Evolutionary conservation across 495 filamentous ascomycete genomes (phyloP), one percentile per base, ranked within the genome.

Genomic region (Cairneyella variabilis): DNA sequence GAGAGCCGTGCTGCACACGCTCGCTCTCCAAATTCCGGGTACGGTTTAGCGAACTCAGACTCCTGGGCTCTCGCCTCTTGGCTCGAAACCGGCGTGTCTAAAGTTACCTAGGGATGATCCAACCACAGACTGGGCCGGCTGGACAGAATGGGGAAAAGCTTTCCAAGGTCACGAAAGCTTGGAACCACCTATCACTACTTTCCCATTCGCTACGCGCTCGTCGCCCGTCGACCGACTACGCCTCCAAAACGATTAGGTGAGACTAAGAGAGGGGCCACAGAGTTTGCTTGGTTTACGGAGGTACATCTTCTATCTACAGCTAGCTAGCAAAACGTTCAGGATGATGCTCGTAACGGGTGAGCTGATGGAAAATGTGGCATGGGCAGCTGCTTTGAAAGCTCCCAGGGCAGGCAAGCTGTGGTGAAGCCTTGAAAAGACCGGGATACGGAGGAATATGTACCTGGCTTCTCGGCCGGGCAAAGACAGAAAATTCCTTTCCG

Each of bases 91-190:
- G 30, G 23, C 18, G 16, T 48, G 25, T 27, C 38, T 17, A 43
- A 52, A 16, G 17, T 42, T 20, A 30, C 43, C 27, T 18, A 55
- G n/a, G 52, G 52, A 40, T 30, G 11, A 48, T 40, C 43, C 52
- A 32, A 25, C 34, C 20, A 26, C 12, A 16, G 11, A 5, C 53
- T 34, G 22, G 41, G 25, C 1, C 49, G 14, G 16, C 55, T 53
- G 43, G 47, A 48, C 47, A 20, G 21, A 51, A 51, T 26, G 25
- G 32, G 47, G 54, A 30, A 57, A 56, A 57, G 54, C 25, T 16
- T 37, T 51, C 47, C 25, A 45, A 28, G n/a, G 16, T 51, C 25
- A 38, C 38, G 23, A 14, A 3, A 18, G n/a, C 32, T n/a, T n/a
- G n/a, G n/a, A 11, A 41, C 23, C 38, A 41, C 16, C 22, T 40